A percentile compares a stretch with the other conserved stretches of the same genome.
These are phyloP conservation scores for Halteria grandinella DNA, from an alignment of 73 alveolate genomes.

Conservation along the genomic window DNA sequence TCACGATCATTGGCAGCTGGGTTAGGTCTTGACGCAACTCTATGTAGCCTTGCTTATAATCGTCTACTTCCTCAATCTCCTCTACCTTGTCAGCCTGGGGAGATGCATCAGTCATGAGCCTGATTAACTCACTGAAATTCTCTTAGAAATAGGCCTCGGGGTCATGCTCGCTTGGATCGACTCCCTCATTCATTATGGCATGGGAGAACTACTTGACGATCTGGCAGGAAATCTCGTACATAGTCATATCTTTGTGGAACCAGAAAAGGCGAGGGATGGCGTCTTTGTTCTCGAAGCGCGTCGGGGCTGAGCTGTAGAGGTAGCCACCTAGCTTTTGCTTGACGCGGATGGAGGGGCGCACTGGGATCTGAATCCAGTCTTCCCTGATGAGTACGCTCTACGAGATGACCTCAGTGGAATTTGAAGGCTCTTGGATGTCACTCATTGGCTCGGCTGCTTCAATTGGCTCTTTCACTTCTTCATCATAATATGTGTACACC, in stretches of 20 bases:
- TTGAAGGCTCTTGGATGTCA: background rate
- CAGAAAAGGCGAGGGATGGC: slow-evolving; percentile 52
- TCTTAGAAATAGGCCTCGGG: background rate
- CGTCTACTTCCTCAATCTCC: background rate
- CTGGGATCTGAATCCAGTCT: slow-evolving; percentile 29
- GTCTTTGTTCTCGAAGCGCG: slow-evolving; percentile 16
- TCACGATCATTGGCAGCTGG: too few relatives aligned
- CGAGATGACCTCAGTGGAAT: too few relatives aligned
- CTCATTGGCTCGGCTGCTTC: too few relatives aligned
- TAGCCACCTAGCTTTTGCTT: background rate
- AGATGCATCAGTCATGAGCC: background rate
- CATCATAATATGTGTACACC: slow-evolving; percentile 50
- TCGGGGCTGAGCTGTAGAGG: background rate
- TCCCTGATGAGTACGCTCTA: background rate
- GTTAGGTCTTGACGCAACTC: too few relatives aligned
- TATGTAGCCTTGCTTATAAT: too few relatives aligned
- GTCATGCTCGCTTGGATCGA: too few relatives aligned
- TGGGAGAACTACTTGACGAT: background rate
- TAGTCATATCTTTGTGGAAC: slow-evolving; percentile 5
- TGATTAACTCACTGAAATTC: background rate
- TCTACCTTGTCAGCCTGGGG: background rate
- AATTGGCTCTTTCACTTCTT: background rate
- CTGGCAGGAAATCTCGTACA: slow-evolving; percentile 2
- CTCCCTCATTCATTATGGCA: too few relatives aligned
- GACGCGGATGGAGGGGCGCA: slow-evolving; percentile 3